Conservation (phyloP, 225 moss, liverwort and hornwort species). For the Physcomitrellopsis africana region DNA sequence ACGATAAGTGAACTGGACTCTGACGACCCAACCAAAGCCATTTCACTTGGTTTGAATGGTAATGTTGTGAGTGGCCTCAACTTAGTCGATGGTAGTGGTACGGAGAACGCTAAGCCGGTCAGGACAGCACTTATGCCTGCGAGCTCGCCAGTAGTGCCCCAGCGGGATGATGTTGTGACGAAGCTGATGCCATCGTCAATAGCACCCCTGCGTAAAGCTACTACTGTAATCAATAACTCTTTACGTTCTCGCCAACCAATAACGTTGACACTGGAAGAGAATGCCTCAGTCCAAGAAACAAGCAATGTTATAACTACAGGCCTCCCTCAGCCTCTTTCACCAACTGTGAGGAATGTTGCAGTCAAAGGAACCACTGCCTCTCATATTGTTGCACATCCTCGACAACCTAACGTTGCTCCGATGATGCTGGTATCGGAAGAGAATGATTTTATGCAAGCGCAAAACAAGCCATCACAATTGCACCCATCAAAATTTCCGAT, state of each 20-base stretch:
- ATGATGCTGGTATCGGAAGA: too few relatives aligned
- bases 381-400: too few relatives aligned
- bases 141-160: constrained; percentile 33
- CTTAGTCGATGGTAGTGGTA: constrained; percentile 25
- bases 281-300: constrained; percentile 25
- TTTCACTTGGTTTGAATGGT: constrained; percentile 38
- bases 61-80: constrained; percentile 20
- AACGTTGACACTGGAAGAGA: constrained; percentile 29
- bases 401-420: too few relatives aligned
- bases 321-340: constrained; percentile 34
- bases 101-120: constrained; percentile 37
- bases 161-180: constrained; percentile 42
- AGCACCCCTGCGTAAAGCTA: constrained; percentile 25
- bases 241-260: constrained; percentile 34
- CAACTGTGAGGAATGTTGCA: constrained; percentile 23
- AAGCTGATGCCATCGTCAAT: constrained; percentile 50
- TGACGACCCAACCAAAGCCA: constrained; percentile 54
- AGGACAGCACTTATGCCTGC: constrained; percentile 26
- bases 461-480: constrained; percentile 31
- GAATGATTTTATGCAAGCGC: background rate
- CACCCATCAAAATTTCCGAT: constrained; percentile 31
- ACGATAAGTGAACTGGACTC: constrained; percentile 59
- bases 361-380: constrained; percentile 19
- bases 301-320: constrained; percentile 18
- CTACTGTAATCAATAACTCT: constrained; percentile 23